Evolutionary conservation across 129 eudicot species (phyloP).

Genomic region (Flaveria trinervia): DNA sequence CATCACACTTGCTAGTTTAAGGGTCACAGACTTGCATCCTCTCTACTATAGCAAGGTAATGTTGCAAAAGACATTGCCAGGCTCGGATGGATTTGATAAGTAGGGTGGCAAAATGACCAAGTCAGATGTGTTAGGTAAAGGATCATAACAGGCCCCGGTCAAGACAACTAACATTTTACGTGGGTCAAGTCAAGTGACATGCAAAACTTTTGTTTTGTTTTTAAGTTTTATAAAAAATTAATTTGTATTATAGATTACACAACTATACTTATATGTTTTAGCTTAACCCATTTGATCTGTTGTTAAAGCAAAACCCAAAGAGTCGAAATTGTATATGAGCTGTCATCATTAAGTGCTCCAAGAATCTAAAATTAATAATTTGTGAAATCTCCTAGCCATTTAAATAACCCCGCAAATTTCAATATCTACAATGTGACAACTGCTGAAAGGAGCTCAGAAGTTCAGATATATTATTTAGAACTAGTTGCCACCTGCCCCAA

Average conservation of each 20-base stretch:
- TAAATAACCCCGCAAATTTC: not conserved
- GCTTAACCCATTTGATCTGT: not conserved
- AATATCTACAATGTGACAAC: not conserved
- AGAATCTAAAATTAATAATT: not conserved
- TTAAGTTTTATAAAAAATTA: not conserved
- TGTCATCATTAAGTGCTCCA: not conserved
- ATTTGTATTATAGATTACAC: not conserved
- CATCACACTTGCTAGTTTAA: not conserved
- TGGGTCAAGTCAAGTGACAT: not conserved
- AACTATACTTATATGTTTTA: not conserved
- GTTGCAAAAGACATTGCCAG: not conserved
- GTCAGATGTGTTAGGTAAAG: not conserved
- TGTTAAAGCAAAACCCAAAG: constrained; percentile 1
- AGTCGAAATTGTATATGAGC: not conserved
- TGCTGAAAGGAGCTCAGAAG: not conserved
- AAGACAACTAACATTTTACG: not conserved
- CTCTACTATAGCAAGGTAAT: not conserved
- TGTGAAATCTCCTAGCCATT: not conserved
- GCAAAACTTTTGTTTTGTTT: not conserved
- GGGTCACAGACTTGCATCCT: not conserved
- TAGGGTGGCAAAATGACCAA: not conserved
- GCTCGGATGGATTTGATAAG: not conserved
- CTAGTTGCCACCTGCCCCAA: not conserved
- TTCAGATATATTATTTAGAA: not conserved
- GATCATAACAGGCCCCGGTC: not conserved